phyloP scores from a whole-genome alignment of 176 grass and related monocot genomes.

The Avena sativa region DNA sequence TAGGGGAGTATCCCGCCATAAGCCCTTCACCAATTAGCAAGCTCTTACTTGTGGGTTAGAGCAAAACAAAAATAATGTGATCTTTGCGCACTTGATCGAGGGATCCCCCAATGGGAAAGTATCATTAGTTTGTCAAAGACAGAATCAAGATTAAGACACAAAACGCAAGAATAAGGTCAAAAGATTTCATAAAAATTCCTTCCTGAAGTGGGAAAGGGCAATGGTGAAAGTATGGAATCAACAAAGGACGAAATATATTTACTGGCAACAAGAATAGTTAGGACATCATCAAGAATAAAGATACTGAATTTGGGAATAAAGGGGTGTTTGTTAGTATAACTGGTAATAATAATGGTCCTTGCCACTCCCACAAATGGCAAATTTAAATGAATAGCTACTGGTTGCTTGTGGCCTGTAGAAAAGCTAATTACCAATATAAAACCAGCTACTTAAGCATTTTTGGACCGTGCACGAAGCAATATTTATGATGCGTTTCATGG shows the following conservation, averaged over 20 bases:
- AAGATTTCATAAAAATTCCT: conserved; percentile 47
- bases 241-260: conserved; percentile 31
- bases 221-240: conserved; percentile 43
- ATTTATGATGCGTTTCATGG: too few species aligned
- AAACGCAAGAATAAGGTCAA: conserved; percentile 56
- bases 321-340: conserved; percentile 26
- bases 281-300: conserved; percentile 33
- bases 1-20: conserved; percentile 46
- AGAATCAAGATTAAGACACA: conserved; percentile 42
- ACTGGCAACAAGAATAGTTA: conserved; percentile 20
- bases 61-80: conserved; percentile 44
- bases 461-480: not conserved
- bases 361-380: conserved; percentile 27
- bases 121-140: conserved; percentile 36
- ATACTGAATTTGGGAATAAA: conserved; percentile 32
- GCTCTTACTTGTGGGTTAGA: conserved; percentile 38
- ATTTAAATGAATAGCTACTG: conserved; percentile 17
- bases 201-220: not conserved
- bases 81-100: conserved; percentile 44
- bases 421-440: not conserved
- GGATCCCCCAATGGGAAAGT: conserved; percentile 46
- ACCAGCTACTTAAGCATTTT: not conserved
- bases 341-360: conserved; percentile 26
- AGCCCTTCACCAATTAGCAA: conserved; percentile 51
- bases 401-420: conserved; percentile 27